Percentiles rank a stretch among this genome's conserved stretches.
These are phyloP conservation scores for Hyphodiscus hymeniophilus DNA, from an alignment of 495 filamentous ascomycete genomes.

Conservation along the genomic window DNA sequence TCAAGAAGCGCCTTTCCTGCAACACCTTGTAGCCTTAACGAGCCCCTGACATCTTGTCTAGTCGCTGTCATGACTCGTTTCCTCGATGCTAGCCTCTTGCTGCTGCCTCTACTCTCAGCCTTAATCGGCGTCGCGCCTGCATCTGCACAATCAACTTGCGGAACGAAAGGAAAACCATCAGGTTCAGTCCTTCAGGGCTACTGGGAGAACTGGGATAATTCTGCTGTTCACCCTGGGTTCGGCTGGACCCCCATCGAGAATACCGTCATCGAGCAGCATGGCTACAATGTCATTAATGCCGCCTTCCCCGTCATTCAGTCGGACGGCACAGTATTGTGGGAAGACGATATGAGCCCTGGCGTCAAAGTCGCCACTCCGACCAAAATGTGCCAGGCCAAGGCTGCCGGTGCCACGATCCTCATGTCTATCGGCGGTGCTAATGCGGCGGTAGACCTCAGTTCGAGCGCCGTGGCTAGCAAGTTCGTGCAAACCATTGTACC, in stretches of 20 bases:
- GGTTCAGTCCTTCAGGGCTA: neutral
- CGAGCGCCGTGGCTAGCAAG: neutral
- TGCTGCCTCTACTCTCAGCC: neutral
- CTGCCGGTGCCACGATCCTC: neutral
- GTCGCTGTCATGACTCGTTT: neutral
- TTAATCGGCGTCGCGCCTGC: neutral
- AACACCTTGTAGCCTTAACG: neutral
- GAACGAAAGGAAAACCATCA: neutral
- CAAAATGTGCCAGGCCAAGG: neutral
- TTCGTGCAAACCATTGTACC: neutral
- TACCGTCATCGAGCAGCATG: neutral
- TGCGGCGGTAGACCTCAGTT: neutral
- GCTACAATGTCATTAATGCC: neutral
- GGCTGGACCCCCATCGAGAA: neutral
- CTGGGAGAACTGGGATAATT: neutral
- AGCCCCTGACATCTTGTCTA: neutral
- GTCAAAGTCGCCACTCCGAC: neutral
- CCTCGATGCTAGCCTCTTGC: neutral
- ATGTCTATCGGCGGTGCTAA: neutral
- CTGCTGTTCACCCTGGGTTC: neutral
- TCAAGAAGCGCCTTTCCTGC: neutral
- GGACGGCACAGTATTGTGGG: neutral
- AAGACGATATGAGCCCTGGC: neutral
- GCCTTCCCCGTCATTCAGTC: neutral
- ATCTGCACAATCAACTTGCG: neutral